Conservation (phyloP, 257 asterid species). For the Przewalskia tangutica region DNA sequence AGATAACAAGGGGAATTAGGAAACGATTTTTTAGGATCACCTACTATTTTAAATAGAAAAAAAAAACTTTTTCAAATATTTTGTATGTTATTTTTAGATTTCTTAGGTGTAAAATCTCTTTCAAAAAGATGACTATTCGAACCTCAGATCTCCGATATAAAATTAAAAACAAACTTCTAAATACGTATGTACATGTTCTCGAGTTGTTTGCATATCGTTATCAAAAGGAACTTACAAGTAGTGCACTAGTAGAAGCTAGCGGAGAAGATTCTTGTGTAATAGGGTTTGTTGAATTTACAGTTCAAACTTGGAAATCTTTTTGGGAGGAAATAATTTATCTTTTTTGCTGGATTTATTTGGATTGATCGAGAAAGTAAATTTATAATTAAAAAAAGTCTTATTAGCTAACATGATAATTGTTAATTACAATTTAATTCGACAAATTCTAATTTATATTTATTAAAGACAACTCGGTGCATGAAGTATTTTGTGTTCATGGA, state of each 20-base stretch:
- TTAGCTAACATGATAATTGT: neutral
- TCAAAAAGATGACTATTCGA: no score
- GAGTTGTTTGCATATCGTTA: neutral
- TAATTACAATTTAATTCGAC: neutral
- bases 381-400: neutral
- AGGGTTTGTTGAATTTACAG: no score
- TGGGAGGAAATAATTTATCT: neutral
- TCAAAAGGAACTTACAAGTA: neutral
- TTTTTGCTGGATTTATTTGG: neutral
- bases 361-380: neutral
- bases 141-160: no score
- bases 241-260: neutral
- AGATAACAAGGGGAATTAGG: no score
- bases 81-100: no score
- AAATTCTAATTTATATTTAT: no score
- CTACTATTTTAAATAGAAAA: no score
- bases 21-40: no score
- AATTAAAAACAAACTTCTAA: no score
- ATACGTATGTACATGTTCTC: neutral
- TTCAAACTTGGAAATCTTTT: neutral
- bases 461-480: neutral
- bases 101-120: no score
- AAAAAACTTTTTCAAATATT: no score
- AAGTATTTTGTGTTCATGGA: neutral
- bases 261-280: neutral